phyloP scores from a whole-genome alignment of 257 asterid species.

The Lithospermum erythrorhizon region DNA sequence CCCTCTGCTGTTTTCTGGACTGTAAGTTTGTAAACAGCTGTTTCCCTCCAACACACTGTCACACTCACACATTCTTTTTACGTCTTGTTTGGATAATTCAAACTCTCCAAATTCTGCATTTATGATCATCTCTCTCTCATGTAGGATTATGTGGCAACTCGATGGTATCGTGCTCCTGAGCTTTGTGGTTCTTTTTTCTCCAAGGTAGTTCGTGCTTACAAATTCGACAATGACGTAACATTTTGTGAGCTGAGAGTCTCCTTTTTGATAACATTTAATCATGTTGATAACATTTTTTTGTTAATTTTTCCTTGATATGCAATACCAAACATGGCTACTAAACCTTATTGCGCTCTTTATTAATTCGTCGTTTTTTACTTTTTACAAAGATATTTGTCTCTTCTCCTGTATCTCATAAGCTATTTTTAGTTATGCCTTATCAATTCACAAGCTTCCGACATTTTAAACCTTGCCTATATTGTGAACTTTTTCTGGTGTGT shows the following conservation, averaged over 20 bases:
- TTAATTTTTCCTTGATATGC: not conserved
- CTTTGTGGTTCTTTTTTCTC: constrained; percentile 98
- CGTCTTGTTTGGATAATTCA: too few species aligned
- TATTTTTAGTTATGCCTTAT: too few species aligned
- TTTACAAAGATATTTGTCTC: not conserved
- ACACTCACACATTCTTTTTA: too few species aligned
- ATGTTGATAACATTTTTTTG: not conserved
- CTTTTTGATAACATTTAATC: not conserved
- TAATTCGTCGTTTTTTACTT: not conserved
- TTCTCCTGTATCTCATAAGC: not conserved
- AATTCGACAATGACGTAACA: constrained; percentile 7
- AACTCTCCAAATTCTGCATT: too few species aligned
- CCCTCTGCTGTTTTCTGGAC: constrained; percentile 99
- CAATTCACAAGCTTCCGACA: too few species aligned
- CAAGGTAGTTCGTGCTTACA: constrained; percentile 48
- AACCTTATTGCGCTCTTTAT: not conserved
- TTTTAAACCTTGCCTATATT: too few species aligned
- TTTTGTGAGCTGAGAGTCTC: not conserved
- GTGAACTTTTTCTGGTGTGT: too few species aligned
- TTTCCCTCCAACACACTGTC: not conserved
- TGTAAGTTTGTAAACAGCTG: constrained; percentile 25
- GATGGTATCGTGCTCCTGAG: constrained; percentile 99
- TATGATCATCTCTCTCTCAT: not conserved
- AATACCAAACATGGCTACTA: not conserved
- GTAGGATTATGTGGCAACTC: constrained; percentile 96